Evolutionary conservation across 768 basidiomycete species (phyloP), one percentile per base, ranked within the genome.

Genomic region (Chalciporus pseudorubinellus): DNA sequence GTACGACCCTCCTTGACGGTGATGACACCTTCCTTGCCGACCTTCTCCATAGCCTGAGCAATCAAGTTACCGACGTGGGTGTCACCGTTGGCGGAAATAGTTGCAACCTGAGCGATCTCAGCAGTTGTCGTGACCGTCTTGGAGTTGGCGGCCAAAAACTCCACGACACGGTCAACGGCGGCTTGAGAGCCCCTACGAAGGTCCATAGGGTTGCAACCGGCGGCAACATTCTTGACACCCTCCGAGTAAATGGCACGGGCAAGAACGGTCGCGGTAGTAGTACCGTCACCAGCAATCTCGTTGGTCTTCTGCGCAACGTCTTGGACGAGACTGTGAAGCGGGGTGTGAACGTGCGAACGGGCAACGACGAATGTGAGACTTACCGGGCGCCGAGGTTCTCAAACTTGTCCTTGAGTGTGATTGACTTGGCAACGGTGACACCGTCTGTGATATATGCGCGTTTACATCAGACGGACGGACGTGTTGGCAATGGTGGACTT

Each of bases 161-260:
- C 82, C 57, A 98, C 88, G 60, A 99, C 93, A 58, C 89, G 88
- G 70, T 95, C 91, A 41, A 99, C 95, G 43, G 95, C 95, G 10
- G 92, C 91, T 68, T 99, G 95, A 10, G 95, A 85, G 46, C 95
- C 95, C n/a, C 95, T 87, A 55, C 95, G 92, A 53, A 98, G 90
- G 75, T 99, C 95, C 95, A 98, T 99, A 12, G 95, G 95, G 77
- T 95, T 97, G 80, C 95, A 99, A 4, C 95, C 95, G 10, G 95
- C 95, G 19, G 95, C 95, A 52, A 98, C 95, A 63, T 98, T 98
- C 79, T 98, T 98, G 64, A 98, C 95, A 70, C 95, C 95, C 72
- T 99, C 95, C 0, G 93, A 82, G 76, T 97, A 99, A 73, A 99
- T 98, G 50, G 95, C 94, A 49, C 93, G 90, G 10, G 95, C 92